Base-by-base conservation (phyloP, 2,329 filamentous ascomycete genomes). In the Sporothrix variecibatus region DNA sequence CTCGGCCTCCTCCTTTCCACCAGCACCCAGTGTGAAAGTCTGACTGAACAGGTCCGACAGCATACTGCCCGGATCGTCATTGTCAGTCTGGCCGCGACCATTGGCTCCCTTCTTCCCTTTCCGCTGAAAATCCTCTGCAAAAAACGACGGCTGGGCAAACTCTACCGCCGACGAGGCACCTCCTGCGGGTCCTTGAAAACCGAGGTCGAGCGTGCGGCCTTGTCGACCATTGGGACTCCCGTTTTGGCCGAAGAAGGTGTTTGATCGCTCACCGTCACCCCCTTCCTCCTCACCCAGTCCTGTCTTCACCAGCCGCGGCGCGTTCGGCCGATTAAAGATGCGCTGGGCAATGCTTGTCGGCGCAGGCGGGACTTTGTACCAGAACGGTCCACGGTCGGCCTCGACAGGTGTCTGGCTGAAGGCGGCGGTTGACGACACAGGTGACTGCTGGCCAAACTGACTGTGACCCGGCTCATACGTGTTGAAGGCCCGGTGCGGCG, bases 301-400 rank as follows among this genome's bases (percentile, higher is more conserved):
- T 12, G 26, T 12, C 60, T 71, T 69, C 20, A 75, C 40, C 1
- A 91, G 82, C 1, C 87, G 82, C 0, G 89, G 86, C 49, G 86
- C 84, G 75, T 87, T 88, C 4, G 87, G 87, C 1, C 91, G 90
- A 75, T 92, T 93, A 43, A 88, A 86, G 7, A 90, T 81, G 60
- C 86, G 85, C 56, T 90, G 88, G 1, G 91, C 90, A 28, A 91
- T 90, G n/a, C 87, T 88, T 17, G 86, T 88, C 17, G 93, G 92
- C 1, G 91, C 91, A 0, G 90, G 86, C 3, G 93, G 93, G 2
- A 94, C 86, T 74, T 87, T 90, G 82, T 90, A 92, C 85, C 90
- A 91, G 79, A 94, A 94, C 1, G 91, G 88, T 1, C 83, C 85
- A 17, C 82, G 76, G 60, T 85, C 83, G 0, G 82, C 80, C 69